Evolutionary conservation across 495 filamentous ascomycete genomes (phyloP).

Genomic region (Penicillium pulvis): DNA sequence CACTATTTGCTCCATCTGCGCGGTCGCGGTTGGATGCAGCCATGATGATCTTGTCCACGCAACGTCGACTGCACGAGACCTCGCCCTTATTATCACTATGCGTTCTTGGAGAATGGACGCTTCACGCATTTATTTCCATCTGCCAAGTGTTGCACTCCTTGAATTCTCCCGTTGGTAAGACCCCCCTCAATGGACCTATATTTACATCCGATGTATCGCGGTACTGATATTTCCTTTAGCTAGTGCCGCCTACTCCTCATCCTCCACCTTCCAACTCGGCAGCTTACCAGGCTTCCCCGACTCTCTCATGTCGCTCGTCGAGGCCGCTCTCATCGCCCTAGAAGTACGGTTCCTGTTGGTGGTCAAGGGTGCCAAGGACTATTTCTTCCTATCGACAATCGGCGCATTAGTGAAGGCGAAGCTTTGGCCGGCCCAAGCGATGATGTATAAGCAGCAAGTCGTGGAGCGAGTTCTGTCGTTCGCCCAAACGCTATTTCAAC

Average conservation of each 20-base stretch:
- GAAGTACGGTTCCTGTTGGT: constrained; percentile 39
- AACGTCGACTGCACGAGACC: constrained; percentile 37
- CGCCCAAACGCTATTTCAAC: constrained; percentile 40
- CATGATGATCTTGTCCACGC: constrained; percentile 41
- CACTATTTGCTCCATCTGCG: constrained; percentile 43
- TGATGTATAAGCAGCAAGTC: constrained; percentile 42
- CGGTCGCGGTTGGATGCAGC: constrained; percentile 42
- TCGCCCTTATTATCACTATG: constrained; percentile 40
- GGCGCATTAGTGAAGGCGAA: constrained; percentile 42
- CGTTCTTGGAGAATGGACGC: constrained; percentile 43
- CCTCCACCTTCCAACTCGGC: constrained; percentile 29
- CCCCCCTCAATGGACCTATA: neutral
- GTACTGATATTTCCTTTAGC: constrained; percentile 9
- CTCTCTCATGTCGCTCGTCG: constrained; percentile 39
- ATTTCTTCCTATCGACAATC: constrained; percentile 48
- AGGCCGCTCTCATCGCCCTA: constrained; percentile 36
- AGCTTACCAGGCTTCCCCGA: constrained; percentile 40
- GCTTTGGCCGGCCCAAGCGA: constrained; percentile 40
- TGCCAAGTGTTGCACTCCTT: constrained; percentile 39
- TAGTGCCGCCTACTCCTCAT: constrained; percentile 11
- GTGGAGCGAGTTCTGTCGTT: constrained; percentile 42
- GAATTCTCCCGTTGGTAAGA: constrained; percentile 15
- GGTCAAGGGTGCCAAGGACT: constrained; percentile 49
- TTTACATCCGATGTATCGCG: neutral
- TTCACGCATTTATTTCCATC: constrained; percentile 42